These are phyloP conservation scores for Parascedosporium putredinis DNA, from an alignment of 2,329 filamentous ascomycete genomes.

Conservation along the genomic window DNA sequence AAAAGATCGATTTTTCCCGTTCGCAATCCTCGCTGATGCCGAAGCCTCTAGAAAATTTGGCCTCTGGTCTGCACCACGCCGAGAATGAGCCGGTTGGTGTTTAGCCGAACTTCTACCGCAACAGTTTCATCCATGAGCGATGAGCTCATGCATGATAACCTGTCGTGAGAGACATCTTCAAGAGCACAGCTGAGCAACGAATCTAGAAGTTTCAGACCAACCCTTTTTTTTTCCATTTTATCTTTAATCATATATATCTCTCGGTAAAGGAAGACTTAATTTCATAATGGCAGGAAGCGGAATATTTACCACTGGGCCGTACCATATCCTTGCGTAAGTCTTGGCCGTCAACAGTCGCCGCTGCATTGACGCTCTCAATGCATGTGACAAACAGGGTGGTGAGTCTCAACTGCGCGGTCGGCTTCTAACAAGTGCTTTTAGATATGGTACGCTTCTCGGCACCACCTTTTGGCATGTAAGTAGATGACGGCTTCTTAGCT, in stretches of 20 bases:
- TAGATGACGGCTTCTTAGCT: neutral
- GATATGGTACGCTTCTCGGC: constrained; percentile 81
- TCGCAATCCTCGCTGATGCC: constrained; percentile 7
- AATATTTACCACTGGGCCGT: constrained; percentile 56
- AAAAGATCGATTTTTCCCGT: constrained; percentile 5
- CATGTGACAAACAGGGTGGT: no score
- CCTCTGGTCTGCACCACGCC: neutral
- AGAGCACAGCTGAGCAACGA: no score
- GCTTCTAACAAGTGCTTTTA: constrained; percentile 22
- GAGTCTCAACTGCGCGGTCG: neutral
- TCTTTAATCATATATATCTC: no score
- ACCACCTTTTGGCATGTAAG: constrained; percentile 73
- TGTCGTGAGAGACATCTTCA: neutral
- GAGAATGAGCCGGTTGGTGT: constrained; percentile 1
- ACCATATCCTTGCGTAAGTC: constrained; percentile 62
- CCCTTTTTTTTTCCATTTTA: no score
- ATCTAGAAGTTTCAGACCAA: no score
- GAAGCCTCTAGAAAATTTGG: neutral
- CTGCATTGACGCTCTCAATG: no score
- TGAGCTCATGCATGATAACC: neutral
- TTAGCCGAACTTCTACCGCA: constrained; percentile 1
- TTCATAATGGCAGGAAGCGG: constrained; percentile 37
- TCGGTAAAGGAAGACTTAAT: no score
- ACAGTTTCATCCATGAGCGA: neutral
- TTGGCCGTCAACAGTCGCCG: no score